These are phyloP conservation scores for Hypomontagnella submonticulosa DNA, from an alignment of 495 filamentous ascomycete species.

Conservation along the genomic window DNA sequence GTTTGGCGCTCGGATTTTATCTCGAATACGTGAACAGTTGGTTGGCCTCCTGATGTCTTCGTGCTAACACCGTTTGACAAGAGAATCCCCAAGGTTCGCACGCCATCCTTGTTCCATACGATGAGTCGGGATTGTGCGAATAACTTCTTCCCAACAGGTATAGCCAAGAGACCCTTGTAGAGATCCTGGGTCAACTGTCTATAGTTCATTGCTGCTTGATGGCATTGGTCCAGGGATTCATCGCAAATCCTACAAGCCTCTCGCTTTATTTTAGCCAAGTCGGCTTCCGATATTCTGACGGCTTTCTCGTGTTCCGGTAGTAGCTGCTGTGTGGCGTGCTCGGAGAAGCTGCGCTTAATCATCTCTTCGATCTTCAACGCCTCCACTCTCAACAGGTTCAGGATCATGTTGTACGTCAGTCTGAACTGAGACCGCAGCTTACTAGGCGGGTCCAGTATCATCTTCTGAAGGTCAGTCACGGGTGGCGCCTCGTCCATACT, in stretches of 20 bases:
- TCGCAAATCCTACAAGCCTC: conserved; percentile 88
- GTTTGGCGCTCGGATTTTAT: conserved; percentile 69
- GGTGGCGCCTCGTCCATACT: conserved; percentile 89
- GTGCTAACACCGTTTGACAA: conserved; percentile 74
- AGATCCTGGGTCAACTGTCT: conserved; percentile 77
- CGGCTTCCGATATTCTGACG: conserved; percentile 91
- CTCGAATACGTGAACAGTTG: conserved; percentile 80
- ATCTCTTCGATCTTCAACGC: conserved; percentile 99
- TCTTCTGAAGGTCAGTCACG: conserved; percentile 80
- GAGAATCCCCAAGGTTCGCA: conserved; percentile 82
- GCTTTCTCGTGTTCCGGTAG: conserved; percentile 94
- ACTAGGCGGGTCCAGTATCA: conserved; percentile 96
- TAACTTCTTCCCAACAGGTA: conserved; percentile 82
- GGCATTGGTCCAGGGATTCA: conserved; percentile 77
- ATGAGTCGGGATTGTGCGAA: conserved; percentile 78
- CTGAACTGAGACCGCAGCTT: conserved; percentile 96
- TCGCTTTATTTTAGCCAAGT: conserved; percentile 87
- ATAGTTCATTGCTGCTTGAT: conserved; percentile 82
- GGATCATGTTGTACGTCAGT: conserved; percentile 98
- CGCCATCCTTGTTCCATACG: conserved; percentile 74
- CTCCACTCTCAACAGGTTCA: conserved; percentile 94
- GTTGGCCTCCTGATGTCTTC: conserved; percentile 64
- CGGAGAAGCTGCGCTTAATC: conserved; percentile 99
- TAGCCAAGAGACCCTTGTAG: conserved; percentile 73
- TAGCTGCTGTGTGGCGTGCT: conserved; percentile 97